phyloP scores from a whole-genome alignment of 371 early-diverging fungal genomes.

The Chytridium lagenaria region DNA sequence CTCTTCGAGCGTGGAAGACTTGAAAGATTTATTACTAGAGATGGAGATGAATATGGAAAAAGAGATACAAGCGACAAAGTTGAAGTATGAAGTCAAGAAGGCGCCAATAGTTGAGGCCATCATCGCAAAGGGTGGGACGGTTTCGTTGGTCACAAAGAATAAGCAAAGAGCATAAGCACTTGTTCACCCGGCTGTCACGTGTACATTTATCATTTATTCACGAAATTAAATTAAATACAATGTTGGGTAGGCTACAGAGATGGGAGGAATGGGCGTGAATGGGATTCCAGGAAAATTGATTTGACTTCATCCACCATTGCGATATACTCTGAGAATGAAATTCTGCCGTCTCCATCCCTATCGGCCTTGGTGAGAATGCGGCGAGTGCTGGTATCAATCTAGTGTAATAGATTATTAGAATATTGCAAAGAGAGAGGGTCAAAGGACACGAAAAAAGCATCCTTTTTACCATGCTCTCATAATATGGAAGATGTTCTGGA shows the following conservation, averaged over 20 bases:
- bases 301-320: slow-evolving; percentile 45
- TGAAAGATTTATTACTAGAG: slow-evolving; percentile 25
- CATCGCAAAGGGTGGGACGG: slow-evolving; percentile 36
- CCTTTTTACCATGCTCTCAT: no score
- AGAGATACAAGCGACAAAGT: slow-evolving; percentile 40
- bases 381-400: not conserved
- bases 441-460: no score
- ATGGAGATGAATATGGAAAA: slow-evolving; percentile 43
- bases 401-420: no score
- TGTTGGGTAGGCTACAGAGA: not conserved
- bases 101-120: slow-evolving; percentile 45
- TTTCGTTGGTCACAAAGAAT: not conserved
- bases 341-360: slow-evolving; percentile 34
- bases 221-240: not conserved
- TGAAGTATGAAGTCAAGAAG: slow-evolving; percentile 39
- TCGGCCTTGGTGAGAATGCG: slow-evolving; percentile 47
- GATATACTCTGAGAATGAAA: slow-evolving; percentile 47
- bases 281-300: slow-evolving; percentile 43
- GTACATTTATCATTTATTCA: not conserved
- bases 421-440: no score
- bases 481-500: not conserved
- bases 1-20: not conserved
- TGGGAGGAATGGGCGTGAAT: not conserved
- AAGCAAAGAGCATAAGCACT: not conserved
- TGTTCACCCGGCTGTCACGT: not conserved